Percentiles rank a stretch among this genome's conserved stretches.
Evolutionary conservation across 768 basidiomycete species (phyloP).

Genomic region (Mycena polygramma): DNA sequence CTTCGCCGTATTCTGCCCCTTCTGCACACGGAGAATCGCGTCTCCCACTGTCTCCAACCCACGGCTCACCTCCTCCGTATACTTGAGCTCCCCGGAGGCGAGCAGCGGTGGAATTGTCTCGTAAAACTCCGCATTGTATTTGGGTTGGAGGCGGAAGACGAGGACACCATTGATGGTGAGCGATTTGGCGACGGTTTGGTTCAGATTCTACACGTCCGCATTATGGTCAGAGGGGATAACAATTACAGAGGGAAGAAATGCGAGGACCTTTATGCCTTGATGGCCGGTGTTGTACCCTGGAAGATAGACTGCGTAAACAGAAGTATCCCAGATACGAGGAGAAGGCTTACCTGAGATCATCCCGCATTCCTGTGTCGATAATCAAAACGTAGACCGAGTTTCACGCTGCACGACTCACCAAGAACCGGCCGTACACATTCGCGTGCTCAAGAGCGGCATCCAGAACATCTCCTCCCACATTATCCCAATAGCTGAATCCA

Average conservation of each 20-base stretch:
- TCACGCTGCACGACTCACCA: slow-evolving; percentile 52
- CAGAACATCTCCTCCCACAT: slow-evolving; percentile 71
- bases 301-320: neutral
- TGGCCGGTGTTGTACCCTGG: slow-evolving; percentile 51
- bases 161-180: slow-evolving; percentile 58
- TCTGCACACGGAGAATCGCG: slow-evolving; percentile 43
- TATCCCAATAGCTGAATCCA: slow-evolving; percentile 62
- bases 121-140: slow-evolving; percentile 59
- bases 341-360: slow-evolving; percentile 48
- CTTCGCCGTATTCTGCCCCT: slow-evolving; percentile 50
- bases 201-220: slow-evolving; percentile 50
- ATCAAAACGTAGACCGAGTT: slow-evolving; percentile 1
- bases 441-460: slow-evolving; percentile 67
- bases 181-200: slow-evolving; percentile 55
- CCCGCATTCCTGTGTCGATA: slow-evolving; percentile 51
- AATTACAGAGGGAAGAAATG: no score
- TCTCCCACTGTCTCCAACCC: slow-evolving; percentile 57
- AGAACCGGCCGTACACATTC: slow-evolving; percentile 60
- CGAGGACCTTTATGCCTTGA: slow-evolving; percentile 43
- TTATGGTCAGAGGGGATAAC: slow-evolving; percentile 1
- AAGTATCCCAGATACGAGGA: neutral
- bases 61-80: slow-evolving; percentile 58
- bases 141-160: slow-evolving; percentile 45
- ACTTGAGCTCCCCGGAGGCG: slow-evolving; percentile 61
- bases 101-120: slow-evolving; percentile 54